Percentiles rank a stretch among this genome's conserved stretches.
Conservation (phyloP, 2,329 filamentous ascomycete genomes). For the Ophiostoma fasciatum region DNA sequence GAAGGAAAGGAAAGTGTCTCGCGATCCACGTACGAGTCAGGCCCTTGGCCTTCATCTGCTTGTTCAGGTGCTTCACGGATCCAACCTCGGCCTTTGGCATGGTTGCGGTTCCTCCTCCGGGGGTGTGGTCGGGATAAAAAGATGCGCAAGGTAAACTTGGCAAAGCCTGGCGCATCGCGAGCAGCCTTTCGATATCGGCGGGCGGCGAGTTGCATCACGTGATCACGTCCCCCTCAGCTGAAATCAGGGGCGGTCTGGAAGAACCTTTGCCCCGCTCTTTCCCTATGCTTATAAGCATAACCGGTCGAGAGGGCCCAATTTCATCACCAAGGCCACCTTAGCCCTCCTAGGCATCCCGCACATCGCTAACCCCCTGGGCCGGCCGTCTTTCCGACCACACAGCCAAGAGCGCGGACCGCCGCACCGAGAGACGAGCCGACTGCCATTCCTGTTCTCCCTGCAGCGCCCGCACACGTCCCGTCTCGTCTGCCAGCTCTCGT, state of each 20-base stretch:
- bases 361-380: too few relatives aligned
- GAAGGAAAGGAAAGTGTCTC: background rate
- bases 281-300: background rate
- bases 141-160: too few relatives aligned
- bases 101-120: constrained; percentile 27
- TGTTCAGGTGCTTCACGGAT: constrained; percentile 77
- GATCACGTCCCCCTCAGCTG: constrained; percentile 5
- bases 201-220: too few relatives aligned
- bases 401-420: background rate
- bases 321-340: background rate
- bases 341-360: too few relatives aligned
- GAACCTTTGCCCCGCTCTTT: constrained; percentile 12
- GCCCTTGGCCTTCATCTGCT: constrained; percentile 76
- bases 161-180: too few relatives aligned
- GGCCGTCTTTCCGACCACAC: background rate
- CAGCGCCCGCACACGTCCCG: background rate
- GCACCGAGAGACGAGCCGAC: background rate
- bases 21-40: constrained; percentile 17
- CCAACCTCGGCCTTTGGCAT: constrained; percentile 93
- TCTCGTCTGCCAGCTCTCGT: background rate
- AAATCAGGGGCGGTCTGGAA: constrained; percentile 10
- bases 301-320: background rate
- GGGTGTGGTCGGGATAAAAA: too few relatives aligned
- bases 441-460: background rate
- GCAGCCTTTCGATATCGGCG: too few relatives aligned